Evolutionary conservation across 306 rosid genomes (phyloP).

Genomic region (Lotus japonicus): DNA sequence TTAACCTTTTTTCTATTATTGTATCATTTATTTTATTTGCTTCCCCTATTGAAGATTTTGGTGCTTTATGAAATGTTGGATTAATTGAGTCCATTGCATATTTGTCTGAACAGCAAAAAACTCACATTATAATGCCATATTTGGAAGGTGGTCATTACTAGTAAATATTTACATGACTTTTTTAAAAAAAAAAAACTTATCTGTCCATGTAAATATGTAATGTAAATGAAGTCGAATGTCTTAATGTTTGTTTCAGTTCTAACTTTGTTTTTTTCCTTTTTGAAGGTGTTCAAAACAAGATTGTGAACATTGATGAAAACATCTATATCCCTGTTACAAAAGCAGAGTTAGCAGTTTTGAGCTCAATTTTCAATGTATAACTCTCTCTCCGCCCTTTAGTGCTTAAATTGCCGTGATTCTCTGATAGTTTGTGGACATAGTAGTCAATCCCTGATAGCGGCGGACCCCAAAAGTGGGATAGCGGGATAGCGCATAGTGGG

Average conservation of each 20-base stretch:
- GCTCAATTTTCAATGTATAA: conserved; percentile 66
- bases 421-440: no score
- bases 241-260: conserved; percentile 4
- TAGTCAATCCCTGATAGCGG: no score
- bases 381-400: neutral
- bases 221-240: neutral
- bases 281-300: conserved; percentile 73
- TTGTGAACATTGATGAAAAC: conserved; percentile 53
- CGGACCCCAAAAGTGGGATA: no score
- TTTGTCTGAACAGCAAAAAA: neutral
- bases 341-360: conserved; percentile 68
- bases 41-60: neutral
- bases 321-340: conserved; percentile 67
- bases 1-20: conserved; percentile 7
- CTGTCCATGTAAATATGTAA: neutral
- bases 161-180: no score
- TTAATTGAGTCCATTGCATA: neutral
- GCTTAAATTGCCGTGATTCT: neutral
- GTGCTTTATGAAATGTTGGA: neutral
- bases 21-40: neutral
- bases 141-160: no score
- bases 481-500: no score
- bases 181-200: no score
- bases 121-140: neutral
- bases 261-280: conserved; percentile 25